phyloP scores from a whole-genome alignment of 257 asterid genomes.

The Rhazya stricta region DNA sequence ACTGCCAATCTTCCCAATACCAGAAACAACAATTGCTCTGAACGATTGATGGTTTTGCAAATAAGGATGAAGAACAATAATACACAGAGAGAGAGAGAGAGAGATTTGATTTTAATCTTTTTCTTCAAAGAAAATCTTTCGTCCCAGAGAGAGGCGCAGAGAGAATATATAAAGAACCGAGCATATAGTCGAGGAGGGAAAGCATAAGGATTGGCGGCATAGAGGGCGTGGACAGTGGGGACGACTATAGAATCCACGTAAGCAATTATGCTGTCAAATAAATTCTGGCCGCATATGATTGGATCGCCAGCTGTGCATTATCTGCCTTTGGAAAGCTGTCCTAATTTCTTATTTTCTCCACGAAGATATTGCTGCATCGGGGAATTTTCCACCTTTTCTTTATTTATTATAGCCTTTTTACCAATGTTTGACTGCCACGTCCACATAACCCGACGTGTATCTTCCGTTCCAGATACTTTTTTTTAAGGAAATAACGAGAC shows the following conservation, averaged over 20 bases:
- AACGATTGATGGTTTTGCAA: not conserved
- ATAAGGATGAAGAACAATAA: not conserved
- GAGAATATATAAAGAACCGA: constrained; percentile 6
- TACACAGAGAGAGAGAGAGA: not conserved
- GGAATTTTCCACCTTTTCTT: not conserved
- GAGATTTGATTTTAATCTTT: not conserved
- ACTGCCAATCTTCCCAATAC: not conserved
- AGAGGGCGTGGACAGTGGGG: constrained; percentile 12
- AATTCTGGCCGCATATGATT: constrained; percentile 37
- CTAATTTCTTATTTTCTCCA: not conserved
- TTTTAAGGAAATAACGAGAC: no score
- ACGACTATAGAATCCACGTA: constrained; percentile 37
- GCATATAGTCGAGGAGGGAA: not conserved
- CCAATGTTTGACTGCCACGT: constrained; percentile 5
- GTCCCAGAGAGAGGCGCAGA: not conserved
- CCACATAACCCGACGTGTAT: not conserved
- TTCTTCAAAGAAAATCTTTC: constrained; percentile 3
- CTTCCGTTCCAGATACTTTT: constrained; percentile 10
- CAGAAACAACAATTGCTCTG: not conserved
- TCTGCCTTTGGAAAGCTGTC: constrained; percentile 9
- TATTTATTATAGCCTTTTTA: not conserved
- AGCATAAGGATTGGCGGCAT: constrained; percentile 25
- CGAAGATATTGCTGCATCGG: not conserved
- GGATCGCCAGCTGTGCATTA: constrained; percentile 50
- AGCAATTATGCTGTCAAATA: constrained; percentile 30